Conservation (phyloP, 1,139 yeast species). For the Citeromyces siamensis region DNA sequence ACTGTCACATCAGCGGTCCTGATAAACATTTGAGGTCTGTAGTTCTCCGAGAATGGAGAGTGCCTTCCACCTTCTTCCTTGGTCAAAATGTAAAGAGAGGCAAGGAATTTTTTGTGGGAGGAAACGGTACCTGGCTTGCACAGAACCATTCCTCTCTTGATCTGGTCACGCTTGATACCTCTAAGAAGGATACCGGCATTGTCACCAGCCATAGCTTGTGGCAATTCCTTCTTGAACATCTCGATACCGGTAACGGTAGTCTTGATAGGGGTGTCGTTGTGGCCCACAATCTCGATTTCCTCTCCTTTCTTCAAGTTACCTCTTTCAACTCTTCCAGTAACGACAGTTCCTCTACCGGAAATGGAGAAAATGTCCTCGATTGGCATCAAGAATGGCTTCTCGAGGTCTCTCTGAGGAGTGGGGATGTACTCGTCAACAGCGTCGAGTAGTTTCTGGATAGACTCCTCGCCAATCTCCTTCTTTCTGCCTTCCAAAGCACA, state of each 20-base stretch:
- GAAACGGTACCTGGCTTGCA: conserved; percentile 88
- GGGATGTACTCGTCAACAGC: conserved; percentile 95
- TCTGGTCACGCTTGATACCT: conserved; percentile 97
- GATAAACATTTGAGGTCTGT: conserved; percentile 95
- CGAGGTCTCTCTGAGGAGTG: conserved; percentile 92
- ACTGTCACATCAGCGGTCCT: conserved; percentile 96
- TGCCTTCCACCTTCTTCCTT: conserved; percentile 99
- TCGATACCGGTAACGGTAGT: conserved; percentile 96
- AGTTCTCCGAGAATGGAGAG: conserved; percentile 93
- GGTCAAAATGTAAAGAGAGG: conserved; percentile 84
- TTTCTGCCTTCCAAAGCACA: conserved; percentile 84
- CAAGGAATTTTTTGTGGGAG: conserved; percentile 90
- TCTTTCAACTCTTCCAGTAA: conserved; percentile 98
- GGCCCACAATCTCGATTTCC: conserved; percentile 95
- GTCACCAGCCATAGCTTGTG: conserved; percentile 97
- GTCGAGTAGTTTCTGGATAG: conserved; percentile 72
- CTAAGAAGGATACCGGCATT: conserved; percentile 96
- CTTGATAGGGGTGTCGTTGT: conserved; percentile 77
- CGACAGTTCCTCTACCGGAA: conserved; percentile 99
- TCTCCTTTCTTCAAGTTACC: conserved; percentile 97
- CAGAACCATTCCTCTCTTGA: conserved; percentile 95
- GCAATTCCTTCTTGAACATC: conserved; percentile 98
- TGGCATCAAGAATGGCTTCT: conserved; percentile 94
- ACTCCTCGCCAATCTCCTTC: conserved; percentile 88
- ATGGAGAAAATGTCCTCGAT: conserved; percentile 96